These are phyloP conservation scores for Olyra latifolia DNA, from an alignment of 176 grass and related monocot species.

Conservation along the genomic window DNA sequence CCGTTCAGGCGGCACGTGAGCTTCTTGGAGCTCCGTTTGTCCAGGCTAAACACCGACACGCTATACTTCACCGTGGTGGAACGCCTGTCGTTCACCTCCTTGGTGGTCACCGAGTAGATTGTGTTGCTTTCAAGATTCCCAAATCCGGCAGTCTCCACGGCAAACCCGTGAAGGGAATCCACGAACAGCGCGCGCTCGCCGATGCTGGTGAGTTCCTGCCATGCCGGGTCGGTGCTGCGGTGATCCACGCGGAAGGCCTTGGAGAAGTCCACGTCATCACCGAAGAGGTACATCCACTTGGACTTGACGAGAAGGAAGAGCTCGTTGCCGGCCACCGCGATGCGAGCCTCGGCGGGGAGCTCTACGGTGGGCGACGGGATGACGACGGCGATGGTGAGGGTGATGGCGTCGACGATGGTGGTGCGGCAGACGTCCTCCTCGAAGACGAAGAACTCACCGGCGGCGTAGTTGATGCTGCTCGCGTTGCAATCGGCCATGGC, in stretches of 20 bases:
- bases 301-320: conserved; percentile 52
- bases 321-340: conserved; percentile 41
- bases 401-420: conserved; percentile 42
- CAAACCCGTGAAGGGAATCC: conserved; percentile 42
- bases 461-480: conserved; percentile 57
- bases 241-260: conserved; percentile 42
- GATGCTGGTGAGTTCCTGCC: conserved; percentile 42
- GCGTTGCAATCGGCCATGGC: conserved; percentile 27
- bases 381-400: neutral
- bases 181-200: conserved; percentile 41
- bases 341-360: conserved; percentile 39
- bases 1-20: conserved; percentile 17
- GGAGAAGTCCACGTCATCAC: conserved; percentile 45
- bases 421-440: conserved; percentile 61
- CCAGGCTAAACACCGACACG: conserved; percentile 35
- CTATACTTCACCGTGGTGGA: conserved; percentile 29
- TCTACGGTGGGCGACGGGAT: conserved; percentile 38
- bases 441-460: conserved; percentile 50
- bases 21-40: conserved; percentile 30
- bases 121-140: conserved; percentile 37
- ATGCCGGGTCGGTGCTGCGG: neutral
- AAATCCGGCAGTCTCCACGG: conserved; percentile 32
- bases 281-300: conserved; percentile 50
- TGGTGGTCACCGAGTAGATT: conserved; percentile 39
- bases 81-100: neutral